Evolutionary conservation across 306 rosid genomes (phyloP), one percentile per base, ranked within the genome.

Genomic region (Lathyrus oleraceus): DNA sequence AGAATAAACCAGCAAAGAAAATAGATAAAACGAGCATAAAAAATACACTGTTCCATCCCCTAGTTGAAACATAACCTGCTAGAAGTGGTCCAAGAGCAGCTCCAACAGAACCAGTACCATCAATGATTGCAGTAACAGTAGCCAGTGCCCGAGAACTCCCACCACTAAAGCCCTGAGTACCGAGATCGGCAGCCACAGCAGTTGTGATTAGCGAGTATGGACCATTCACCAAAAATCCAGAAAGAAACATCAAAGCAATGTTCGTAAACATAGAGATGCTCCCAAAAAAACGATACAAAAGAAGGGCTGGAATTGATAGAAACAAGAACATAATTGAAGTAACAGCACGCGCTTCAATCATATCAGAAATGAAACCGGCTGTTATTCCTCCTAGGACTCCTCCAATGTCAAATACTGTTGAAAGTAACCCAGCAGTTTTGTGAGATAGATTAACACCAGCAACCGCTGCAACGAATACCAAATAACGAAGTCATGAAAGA

Each of bases 181-280:
- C 95, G n/a, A 89, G 95, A 83, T 92, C 97, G 27, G 97, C 82
- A 27, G 97, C 95, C 62, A 95, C 99, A 9, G 97, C 97, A 17
- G 96, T 95, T 23, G 97, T 85, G 57, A 95, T 91, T 15, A 95
- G 88, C 0, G 97, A 75, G 67, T 91, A 95, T 1, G 99, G 98
- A 78, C 86, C 86, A 72, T 79, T 82, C 67, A 82, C 86, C 57
- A 79, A 69, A 69, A 83, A 70, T 38, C 87, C 85, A 9, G 92
- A 86, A 64, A 91, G 77, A 70, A 91, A 91, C 96, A 91, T 89
- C 71, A 95, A 72, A 16, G 56, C 19, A 35, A 86, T 70, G 85
- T 86, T 91, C 75, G 83, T 56, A 56, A 82, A 30, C 88, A 85
- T 87, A 16, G 96, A 89, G 73, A 95, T 56, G 81, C 92, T 81